Percentiles rank a stretch among this genome's conserved stretches.
Evolutionary conservation across 257 asterid species (phyloP).

Genomic region (Osmanthus fragrans): DNA sequence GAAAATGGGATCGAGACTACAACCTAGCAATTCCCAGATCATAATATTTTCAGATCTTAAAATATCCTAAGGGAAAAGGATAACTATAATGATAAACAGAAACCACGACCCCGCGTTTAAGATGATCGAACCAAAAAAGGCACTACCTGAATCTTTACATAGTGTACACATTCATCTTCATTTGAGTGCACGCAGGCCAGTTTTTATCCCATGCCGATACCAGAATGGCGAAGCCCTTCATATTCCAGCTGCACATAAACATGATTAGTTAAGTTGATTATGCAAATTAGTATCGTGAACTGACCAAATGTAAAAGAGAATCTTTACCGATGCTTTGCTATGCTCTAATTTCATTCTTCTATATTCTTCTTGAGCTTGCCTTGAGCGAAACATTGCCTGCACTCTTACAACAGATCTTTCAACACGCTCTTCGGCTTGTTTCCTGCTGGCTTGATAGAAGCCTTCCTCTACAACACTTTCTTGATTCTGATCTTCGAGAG

Average conservation of each 20-base stretch:
- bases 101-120: slow-evolving; percentile 9
- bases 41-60: background rate
- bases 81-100: slow-evolving; percentile 6
- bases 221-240: slow-evolving; percentile 51
- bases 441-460: slow-evolving; percentile 88
- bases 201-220: slow-evolving; percentile 38
- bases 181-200: background rate
- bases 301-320: background rate
- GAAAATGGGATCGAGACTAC: background rate
- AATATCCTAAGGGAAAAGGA: background rate
- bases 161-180: slow-evolving; percentile 7
- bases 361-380: slow-evolving; percentile 86
- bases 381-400: slow-evolving; percentile 96
- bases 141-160: slow-evolving; percentile 28
- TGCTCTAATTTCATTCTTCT: slow-evolving; percentile 83
- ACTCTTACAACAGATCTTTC: slow-evolving; percentile 90
- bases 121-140: slow-evolving; percentile 3
- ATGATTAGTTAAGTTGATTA: background rate
- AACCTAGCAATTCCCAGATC: background rate
- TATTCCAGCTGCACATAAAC: slow-evolving; percentile 61
- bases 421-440: slow-evolving; percentile 96
- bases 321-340: slow-evolving; percentile 56
- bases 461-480: slow-evolving; percentile 49
- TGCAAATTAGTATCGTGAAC: background rate
- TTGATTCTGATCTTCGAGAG: slow-evolving; percentile 37